These are phyloP conservation scores for Wallemia ichthyophaga DNA, from an alignment of 1,284 basidiomycete genomes.

Conservation along the genomic window DNA sequence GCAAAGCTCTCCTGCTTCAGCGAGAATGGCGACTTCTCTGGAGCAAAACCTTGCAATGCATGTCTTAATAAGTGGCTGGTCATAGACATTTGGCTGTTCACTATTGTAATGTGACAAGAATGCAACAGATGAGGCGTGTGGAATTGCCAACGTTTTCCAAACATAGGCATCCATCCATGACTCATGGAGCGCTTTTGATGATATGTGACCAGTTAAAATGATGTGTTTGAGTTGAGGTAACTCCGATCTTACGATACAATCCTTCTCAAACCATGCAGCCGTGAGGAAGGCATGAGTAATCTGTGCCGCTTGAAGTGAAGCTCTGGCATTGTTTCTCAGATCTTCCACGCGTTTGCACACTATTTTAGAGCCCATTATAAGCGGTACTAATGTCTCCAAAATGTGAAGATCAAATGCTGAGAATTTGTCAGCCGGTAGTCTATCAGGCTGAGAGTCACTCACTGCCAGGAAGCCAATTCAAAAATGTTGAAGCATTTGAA, in stretches of 20 bases:
- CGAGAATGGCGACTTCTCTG: neutral
- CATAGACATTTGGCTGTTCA: neutral
- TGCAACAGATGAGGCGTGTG: neutral
- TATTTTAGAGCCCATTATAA: neutral
- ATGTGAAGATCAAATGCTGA: neutral
- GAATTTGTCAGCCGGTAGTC: neutral
- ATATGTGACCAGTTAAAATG: neutral
- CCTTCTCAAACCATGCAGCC: neutral
- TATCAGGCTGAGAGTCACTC: neutral
- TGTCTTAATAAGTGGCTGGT: neutral
- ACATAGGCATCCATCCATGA: neutral
- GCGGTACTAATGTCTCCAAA: neutral
- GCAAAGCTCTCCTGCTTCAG: neutral
- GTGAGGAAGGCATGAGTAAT: neutral
- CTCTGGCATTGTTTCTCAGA: neutral
- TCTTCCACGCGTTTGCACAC: neutral
- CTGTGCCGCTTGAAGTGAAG: neutral
- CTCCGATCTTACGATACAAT: neutral
- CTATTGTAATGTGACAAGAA: neutral
- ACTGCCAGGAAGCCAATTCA: neutral
- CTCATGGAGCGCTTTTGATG: neutral
- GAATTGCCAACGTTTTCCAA: neutral
- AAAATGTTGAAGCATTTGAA: neutral
- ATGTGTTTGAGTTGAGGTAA: neutral
- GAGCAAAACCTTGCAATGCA: neutral